Base-by-base conservation (phyloP, 768 basidiomycete species). In the Mycena amicta region DNA sequence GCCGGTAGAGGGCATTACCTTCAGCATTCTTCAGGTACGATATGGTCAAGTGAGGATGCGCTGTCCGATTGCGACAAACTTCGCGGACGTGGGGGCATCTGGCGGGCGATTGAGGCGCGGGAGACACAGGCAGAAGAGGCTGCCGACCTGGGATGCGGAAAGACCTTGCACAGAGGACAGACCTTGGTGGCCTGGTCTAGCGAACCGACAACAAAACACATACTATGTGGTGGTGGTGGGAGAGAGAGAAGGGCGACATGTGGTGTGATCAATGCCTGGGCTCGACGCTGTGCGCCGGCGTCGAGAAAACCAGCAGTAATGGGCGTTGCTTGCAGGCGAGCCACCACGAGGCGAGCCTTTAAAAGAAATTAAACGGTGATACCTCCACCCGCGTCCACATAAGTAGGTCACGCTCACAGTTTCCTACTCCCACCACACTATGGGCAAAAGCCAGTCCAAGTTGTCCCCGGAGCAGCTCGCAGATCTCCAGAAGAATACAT, bases 381-480 rank as follows among this genome's bases (percentile, higher is more conserved):
- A 39, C 11, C n/a, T 39, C 12, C 37, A 11, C n/a, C 12, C 45
- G 11, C 8, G n/a, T n/a, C n/a, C n/a, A n/a, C n/a, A n/a, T n/a
- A n/a, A 27, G 47, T 37, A 26, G 22, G 1, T 45, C 2, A 1
- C 55, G 49, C 59, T 59, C 60, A 66, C 61, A 47, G 63, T 62
- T 68, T 56, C 54, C 61, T 56, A 56, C 23, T 45, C 62, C 77
- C 72, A 82, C 72, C 72, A 98, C 13, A 12, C 27, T 15, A 49
- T 98, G 97, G 97, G 97, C 75, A 98, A 98, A 80, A 90, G 93
- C 30, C 95, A 98, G 75, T 92, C 89, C 66, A 99, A 98, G 75
- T 85, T 99, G 46, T 89, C 93, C 15, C 87, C 90, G 41, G 96
- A 98, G 60, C 93, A 98, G 75, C 87, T 99, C 60, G 81, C 88